Base-by-base conservation (phyloP, 495 filamentous ascomycete species). In the Eremomyces bilateralis region DNA sequence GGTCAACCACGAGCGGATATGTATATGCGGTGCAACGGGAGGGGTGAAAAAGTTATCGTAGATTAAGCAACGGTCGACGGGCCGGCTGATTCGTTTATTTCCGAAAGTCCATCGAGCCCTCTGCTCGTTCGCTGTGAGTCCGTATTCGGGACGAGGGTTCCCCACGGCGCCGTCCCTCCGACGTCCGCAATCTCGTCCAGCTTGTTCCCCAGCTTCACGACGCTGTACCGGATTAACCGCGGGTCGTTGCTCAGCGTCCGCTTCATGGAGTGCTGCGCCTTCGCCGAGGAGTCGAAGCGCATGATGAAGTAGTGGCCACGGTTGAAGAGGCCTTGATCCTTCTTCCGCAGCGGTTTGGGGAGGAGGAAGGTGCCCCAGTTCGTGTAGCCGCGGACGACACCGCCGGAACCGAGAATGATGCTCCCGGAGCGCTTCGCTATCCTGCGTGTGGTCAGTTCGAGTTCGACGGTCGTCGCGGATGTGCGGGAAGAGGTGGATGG, bases 261-360 rank as follows among this genome's bases (percentile, higher is more conserved):
- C 41, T 69, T 63, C 3, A 95, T 65, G 29, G 64, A 63, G 29
- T 71, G 54, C 58, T 95, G 85, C 11, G 76, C 74, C 27, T 56
- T 40, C 16, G 68, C 64, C 29, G 67, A 69, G 21, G 73, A 48
- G 53, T 97, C 88, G 59, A 90, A 97, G 40, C 88, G 80, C 81
- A 97, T 80, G 49, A 91, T 72, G 61, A 97, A 97, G 63, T 95
- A 91, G 56, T 94, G 83, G 21, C 90, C 88, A 22, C 65, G 63
- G 35, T 67, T 68, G 62, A 95, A 75, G 36, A 65, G 64, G 37
- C 72, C 67, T 57, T 92, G 80, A 56, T 85, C 76, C 50, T 71
- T 71, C 64, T 72, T 35, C 69, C 66, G 41, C 8, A 13, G 8
- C 30, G 54, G 53, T 42, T 67, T 72, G 20, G 88, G 88, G 12